Evolutionary conservation across 305 asterid species (phyloP), one percentile per base, ranked within the genome.

Genomic region (Ilex paraguariensis): DNA sequence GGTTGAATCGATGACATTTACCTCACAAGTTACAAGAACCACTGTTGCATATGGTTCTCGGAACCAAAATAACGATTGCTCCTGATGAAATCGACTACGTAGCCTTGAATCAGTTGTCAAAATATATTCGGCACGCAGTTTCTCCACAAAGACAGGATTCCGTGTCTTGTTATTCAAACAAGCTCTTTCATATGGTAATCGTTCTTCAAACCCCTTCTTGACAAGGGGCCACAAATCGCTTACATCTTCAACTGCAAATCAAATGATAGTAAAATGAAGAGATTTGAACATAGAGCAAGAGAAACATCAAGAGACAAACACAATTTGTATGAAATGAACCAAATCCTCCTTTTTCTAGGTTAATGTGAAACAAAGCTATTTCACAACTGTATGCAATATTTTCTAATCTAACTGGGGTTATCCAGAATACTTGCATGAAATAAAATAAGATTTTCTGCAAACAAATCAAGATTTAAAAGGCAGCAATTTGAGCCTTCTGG

Each of bases 101-200:
- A 90, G 85, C 74, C 99, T 85, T 71, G 99, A 82, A 83, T 94
- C 99, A 15, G 99, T 94, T 40, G 99, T 90, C 83, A 94, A 72
- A 77, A 94, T 87, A 74, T 75, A 94, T 65, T 91, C 96, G 17
- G 88, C 96, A 59, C 91, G 96, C 55, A 94, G 71, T 73, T 86
- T 91, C 54, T 86, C 96, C 52, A 94, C 95, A 60, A 75, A 80
- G 66, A 90, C 95, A 15, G 87, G 74, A 84, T 94, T 90, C 17
- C 93, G 98, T 60, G 99, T 88, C 81, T 94, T 94, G 87, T 86
- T 94, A 82, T 91, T 94, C 57, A 94, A 84, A 39, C 68, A 77
- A 64, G 81, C 95, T 66, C 69, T 78, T 80, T 73, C 88, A 73
- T 88, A 76, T 8, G 99, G 98, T 76, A 94, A 60, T 84, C 91